Conservation (phyloP, 2,329 filamentous ascomycete genomes). For the Fusarium dimerum region DNA sequence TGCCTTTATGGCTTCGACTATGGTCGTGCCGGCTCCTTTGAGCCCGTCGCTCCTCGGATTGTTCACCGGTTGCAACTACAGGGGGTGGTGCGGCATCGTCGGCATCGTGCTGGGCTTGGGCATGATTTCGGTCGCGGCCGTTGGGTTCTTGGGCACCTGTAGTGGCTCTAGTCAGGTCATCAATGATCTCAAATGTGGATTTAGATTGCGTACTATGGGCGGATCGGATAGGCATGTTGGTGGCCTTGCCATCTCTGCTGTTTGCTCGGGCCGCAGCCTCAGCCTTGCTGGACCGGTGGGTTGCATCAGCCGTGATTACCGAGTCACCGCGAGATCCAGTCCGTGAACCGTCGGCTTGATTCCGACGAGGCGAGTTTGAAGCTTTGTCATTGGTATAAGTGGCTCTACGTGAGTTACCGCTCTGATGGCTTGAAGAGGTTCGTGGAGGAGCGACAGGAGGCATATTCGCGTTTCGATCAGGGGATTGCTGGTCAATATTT, state of each 20-base stretch:
- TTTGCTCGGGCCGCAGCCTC: constrained; percentile 43
- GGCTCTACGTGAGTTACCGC: constrained; percentile 45
- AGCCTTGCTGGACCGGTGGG: constrained; percentile 34
- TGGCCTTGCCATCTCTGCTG: constrained; percentile 42
- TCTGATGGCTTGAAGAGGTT: constrained; percentile 69
- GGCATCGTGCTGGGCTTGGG: constrained; percentile 26
- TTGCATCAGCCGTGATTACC: constrained; percentile 29
- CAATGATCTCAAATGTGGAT: constrained; percentile 73
- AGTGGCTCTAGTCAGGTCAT: constrained; percentile 75
- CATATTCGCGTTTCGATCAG: constrained; percentile 59
- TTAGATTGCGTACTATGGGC: constrained; percentile 47
- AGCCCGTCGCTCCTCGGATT: constrained; percentile 50
- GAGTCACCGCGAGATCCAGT: constrained; percentile 36
- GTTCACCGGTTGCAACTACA: constrained; percentile 44
- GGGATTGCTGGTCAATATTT: constrained; percentile 44
- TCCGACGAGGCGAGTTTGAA: constrained; percentile 44
- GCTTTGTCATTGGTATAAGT: constrained; percentile 48
- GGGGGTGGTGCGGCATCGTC: constrained; percentile 50
- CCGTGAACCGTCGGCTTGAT: constrained; percentile 38
- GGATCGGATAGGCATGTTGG: constrained; percentile 48
- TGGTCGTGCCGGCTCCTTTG: constrained; percentile 63
- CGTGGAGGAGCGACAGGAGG: constrained; percentile 76
- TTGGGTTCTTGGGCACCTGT: constrained; percentile 35
- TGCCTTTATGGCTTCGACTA: constrained; percentile 58
- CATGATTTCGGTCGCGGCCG: constrained; percentile 30